Conservation (phyloP, 352 stramenopile genomes). For the Globisporangium acanthophoron region DNA sequence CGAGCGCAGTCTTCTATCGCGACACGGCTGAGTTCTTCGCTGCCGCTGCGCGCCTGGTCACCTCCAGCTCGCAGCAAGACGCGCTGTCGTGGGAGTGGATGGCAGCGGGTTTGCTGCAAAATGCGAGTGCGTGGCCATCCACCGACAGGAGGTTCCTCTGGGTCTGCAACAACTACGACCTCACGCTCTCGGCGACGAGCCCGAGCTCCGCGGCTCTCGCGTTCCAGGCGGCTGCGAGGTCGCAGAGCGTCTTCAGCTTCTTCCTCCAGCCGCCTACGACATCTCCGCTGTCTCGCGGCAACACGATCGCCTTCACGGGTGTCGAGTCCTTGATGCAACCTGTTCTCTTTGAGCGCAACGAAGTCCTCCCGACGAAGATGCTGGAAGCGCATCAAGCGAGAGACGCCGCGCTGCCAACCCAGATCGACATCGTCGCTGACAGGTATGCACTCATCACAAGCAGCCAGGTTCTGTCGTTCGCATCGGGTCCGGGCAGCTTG, state of each 20-base stretch:
- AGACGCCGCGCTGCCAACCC: conserved; percentile 19
- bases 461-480: conserved; percentile 18
- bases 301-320: conserved; percentile 3
- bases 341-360: conserved; percentile 13
- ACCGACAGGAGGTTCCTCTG: conserved; percentile 17
- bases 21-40: conserved; percentile 16
- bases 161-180: conserved; percentile 10
- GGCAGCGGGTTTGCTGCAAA: background rate
- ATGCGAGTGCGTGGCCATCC: conserved; percentile 20
- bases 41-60: conserved; percentile 8
- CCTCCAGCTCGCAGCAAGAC: conserved; percentile 6
- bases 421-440: conserved; percentile 21
- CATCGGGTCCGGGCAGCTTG: conserved; percentile 19
- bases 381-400: conserved; percentile 22
- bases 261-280: conserved; percentile 14
- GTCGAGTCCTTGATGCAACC: conserved; percentile 15
- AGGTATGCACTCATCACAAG: conserved; percentile 15
- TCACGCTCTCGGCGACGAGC: conserved; percentile 7
- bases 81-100: conserved; percentile 6
- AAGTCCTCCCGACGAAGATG: conserved; percentile 19
- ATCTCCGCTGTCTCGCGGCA: conserved; percentile 3
- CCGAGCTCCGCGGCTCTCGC: conserved; percentile 1
- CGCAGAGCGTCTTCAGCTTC: conserved; percentile 27
- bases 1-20: conserved; percentile 7
- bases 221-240: conserved; percentile 13